Evolutionary conservation across 2,329 filamentous ascomycete species (phyloP).

Genomic region (Chaetothyriales sp.): DNA sequence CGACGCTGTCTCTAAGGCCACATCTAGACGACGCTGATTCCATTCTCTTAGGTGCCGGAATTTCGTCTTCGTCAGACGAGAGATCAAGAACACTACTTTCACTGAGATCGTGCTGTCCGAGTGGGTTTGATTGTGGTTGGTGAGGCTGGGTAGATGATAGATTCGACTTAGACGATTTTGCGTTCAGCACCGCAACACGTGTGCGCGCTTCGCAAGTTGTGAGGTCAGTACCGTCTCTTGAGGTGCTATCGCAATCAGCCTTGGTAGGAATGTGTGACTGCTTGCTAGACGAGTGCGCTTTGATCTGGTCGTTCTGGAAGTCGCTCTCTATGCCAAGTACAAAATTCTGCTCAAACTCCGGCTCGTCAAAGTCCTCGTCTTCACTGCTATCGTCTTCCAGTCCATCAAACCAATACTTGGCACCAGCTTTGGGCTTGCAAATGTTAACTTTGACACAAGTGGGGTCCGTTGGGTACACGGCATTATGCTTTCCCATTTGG

Average conservation of each 20-base stretch:
- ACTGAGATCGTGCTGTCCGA: slow-evolving; percentile 26
- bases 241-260: neutral
- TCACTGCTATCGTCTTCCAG: slow-evolving; percentile 22
- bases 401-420: slow-evolving; percentile 25
- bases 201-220: neutral
- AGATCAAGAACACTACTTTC: slow-evolving; percentile 34
- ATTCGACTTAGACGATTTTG: slow-evolving; percentile 13
- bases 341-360: slow-evolving; percentile 13
- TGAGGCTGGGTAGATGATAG: neutral
- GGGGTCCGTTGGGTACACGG: slow-evolving; percentile 1
- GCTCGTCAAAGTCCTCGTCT: slow-evolving; percentile 19
- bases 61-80: slow-evolving; percentile 36
- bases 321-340: slow-evolving; percentile 13
- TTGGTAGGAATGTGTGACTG: neutral
- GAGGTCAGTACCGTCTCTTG: too few species aligned
- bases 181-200: slow-evolving; percentile 11
- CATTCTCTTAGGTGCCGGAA: neutral
- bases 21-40: slow-evolving; percentile 7
- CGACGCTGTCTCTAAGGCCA: slow-evolving; percentile 26
- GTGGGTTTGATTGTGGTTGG: neutral
- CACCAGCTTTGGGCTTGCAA: slow-evolving; percentile 14
- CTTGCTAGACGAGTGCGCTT: neutral
- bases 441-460: slow-evolving; percentile 14
- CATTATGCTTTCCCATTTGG: neutral
- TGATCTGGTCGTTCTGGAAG: slow-evolving; percentile 9